Evolutionary conservation across 2,329 filamentous ascomycete genomes (phyloP).

Genomic region (Torrubiella hemipterigena): DNA sequence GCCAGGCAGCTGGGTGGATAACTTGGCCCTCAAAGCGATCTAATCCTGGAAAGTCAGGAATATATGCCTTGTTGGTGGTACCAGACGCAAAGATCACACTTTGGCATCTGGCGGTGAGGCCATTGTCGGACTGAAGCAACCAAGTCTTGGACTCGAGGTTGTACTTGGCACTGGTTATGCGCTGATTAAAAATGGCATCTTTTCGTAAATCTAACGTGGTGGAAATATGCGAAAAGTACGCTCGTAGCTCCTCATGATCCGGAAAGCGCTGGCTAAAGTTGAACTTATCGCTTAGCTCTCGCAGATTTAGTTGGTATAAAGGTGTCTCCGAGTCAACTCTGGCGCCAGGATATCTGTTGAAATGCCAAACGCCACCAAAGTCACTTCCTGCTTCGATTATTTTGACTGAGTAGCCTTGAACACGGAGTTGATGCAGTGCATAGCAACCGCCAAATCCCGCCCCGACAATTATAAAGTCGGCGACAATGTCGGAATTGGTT

Average conservation of each 20-base stretch:
- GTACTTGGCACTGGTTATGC: slow-evolving; percentile 27
- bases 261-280: slow-evolving; percentile 29
- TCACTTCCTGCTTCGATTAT: slow-evolving; percentile 23
- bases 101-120: slow-evolving; percentile 21
- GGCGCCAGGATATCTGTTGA: slow-evolving; percentile 30
- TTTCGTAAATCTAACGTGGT: slow-evolving; percentile 28
- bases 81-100: slow-evolving; percentile 35
- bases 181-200: slow-evolving; percentile 29
- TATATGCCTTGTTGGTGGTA: slow-evolving; percentile 29
- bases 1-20: slow-evolving; percentile 18
- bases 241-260: slow-evolving; percentile 23
- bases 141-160: slow-evolving; percentile 23
- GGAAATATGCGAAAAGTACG: slow-evolving; percentile 34
- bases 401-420: slow-evolving; percentile 21
- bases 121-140: slow-evolving; percentile 29
- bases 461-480: slow-evolving; percentile 13
- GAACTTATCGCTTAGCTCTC: slow-evolving; percentile 29
- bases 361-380: slow-evolving; percentile 31
- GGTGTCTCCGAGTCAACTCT: slow-evolving; percentile 23
- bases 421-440: slow-evolving; percentile 21
- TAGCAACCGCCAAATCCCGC: slow-evolving; percentile 14
- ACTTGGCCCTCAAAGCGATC: slow-evolving; percentile 15
- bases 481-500: too few relatives aligned
- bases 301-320: slow-evolving; percentile 22
- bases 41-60: slow-evolving; percentile 20